phyloP scores from a whole-genome alignment of 495 filamentous ascomycete species.

The Neurospora sublineolata region DNA sequence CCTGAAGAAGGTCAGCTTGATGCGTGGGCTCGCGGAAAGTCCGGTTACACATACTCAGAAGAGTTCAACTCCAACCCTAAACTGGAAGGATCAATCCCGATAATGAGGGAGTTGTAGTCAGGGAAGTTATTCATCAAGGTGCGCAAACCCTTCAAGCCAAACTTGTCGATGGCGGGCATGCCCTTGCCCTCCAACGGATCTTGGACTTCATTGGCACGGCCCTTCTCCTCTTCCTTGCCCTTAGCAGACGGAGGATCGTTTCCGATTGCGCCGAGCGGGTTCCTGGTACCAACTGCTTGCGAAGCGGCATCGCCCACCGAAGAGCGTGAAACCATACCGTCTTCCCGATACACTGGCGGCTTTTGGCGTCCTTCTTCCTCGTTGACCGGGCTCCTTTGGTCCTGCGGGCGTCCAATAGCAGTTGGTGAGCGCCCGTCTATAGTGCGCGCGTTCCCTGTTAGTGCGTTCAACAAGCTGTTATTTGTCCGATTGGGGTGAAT shows the following conservation, averaged over 20 bases:
- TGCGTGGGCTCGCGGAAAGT: not conserved
- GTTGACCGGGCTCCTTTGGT: slow-evolving; percentile 24
- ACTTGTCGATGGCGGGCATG: slow-evolving; percentile 72
- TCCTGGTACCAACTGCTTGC: slow-evolving; percentile 15
- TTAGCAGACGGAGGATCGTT: slow-evolving; percentile 30
- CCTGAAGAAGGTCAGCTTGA: slow-evolving; percentile 10
- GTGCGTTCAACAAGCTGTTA: slow-evolving; percentile 47
- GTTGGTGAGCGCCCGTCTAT: slow-evolving; percentile 31
- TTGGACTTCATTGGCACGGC: slow-evolving; percentile 24
- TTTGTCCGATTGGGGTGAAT: slow-evolving; percentile 26
- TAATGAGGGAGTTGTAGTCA: slow-evolving; percentile 62
- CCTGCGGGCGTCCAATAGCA: slow-evolving; percentile 26
- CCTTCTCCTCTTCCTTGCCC: slow-evolving; percentile 30
- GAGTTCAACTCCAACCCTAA: slow-evolving; percentile 73
- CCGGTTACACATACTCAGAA: slow-evolving; percentile 51
- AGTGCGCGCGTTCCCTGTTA: slow-evolving; percentile 39
- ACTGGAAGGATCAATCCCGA: slow-evolving; percentile 65
- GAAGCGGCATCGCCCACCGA: slow-evolving; percentile 23
- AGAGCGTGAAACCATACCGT: slow-evolving; percentile 22
- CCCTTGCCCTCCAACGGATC: slow-evolving; percentile 59
- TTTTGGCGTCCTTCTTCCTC: slow-evolving; percentile 34
- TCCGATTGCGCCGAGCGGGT: slow-evolving; percentile 37
- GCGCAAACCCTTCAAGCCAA: slow-evolving; percentile 67
- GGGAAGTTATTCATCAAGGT: slow-evolving; percentile 68
- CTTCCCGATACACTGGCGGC: slow-evolving; percentile 31